Conservation (phyloP, 768 basidiomycete genomes). For the Tulasnella sp. region DNA sequence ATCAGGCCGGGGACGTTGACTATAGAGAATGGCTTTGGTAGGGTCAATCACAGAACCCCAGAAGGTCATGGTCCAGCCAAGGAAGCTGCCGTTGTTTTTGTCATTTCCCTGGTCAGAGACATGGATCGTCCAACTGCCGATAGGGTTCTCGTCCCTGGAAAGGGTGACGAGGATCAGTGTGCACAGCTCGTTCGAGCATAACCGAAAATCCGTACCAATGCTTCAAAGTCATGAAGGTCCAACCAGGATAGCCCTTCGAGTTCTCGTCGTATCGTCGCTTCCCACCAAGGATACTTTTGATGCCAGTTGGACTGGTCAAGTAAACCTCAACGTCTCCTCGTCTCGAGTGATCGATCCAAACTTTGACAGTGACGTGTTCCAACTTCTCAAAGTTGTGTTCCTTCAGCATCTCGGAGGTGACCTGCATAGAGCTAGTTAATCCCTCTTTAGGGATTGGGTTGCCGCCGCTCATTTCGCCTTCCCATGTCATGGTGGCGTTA, state of each 20-base stretch:
- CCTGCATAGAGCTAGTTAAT: conserved; percentile 56
- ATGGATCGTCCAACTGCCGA: conserved; percentile 84
- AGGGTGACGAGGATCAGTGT: conserved; percentile 27
- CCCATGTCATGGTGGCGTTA: conserved; percentile 54
- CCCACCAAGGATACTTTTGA: conserved; percentile 79
- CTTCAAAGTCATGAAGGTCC: conserved; percentile 98
- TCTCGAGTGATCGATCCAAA: conserved; percentile 85
- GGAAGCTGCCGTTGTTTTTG: conserved; percentile 58
- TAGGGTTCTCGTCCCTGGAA: conserved; percentile 83
- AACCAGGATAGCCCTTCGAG: conserved; percentile 75
- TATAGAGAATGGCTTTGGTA: conserved; percentile 55
- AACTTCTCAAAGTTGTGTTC: conserved; percentile 78
- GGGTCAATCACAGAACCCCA: conserved; percentile 88
- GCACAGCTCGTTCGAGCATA: neutral
- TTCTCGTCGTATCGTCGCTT: conserved; percentile 63
- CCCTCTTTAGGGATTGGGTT: conserved; percentile 63
- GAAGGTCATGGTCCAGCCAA: conserved; percentile 88
- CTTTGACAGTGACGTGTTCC: conserved; percentile 88
- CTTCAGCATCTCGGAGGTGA: conserved; percentile 63
- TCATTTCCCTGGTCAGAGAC: conserved; percentile 76
- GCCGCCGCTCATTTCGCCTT: conserved; percentile 59
- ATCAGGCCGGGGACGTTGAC: conserved; percentile 34
- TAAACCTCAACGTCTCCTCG: conserved; percentile 94
- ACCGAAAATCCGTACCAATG: conserved; percentile 68
- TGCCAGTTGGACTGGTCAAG: conserved; percentile 75